phyloP scores from a whole-genome alignment of 2,329 filamentous ascomycete genomes.

The Botrytis pseudocinerea region DNA sequence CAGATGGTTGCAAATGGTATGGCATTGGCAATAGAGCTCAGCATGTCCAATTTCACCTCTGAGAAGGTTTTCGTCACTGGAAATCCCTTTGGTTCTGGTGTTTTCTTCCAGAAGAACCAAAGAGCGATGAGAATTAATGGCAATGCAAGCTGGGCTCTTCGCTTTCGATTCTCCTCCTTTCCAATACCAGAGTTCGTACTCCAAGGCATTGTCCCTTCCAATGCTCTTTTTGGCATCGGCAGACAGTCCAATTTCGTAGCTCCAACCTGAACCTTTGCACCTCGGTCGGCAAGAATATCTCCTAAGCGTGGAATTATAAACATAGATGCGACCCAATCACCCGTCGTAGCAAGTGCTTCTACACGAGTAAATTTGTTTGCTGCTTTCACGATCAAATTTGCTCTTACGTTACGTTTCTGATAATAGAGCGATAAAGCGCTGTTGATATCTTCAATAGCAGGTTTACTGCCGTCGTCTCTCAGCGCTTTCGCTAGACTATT shows the following conservation, averaged over 20 bases:
- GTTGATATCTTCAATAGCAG: neutral
- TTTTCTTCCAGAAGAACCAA: constrained; percentile 4
- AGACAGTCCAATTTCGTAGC: constrained; percentile 39
- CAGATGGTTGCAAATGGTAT: constrained; percentile 33
- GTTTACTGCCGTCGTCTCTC: constrained; percentile 14
- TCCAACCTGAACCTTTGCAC: constrained; percentile 30
- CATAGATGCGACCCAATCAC: constrained; percentile 29
- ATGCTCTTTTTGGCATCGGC: constrained; percentile 33
- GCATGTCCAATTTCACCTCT: neutral
- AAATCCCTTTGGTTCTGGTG: neutral
- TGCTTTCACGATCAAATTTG: constrained; percentile 29
- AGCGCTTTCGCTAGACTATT: constrained; percentile 35
- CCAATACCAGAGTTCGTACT: constrained; percentile 13
- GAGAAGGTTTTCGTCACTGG: neutral
- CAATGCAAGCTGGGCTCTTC: constrained; percentile 11
- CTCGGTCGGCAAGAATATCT: constrained; percentile 31
- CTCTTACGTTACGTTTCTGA: constrained; percentile 30
- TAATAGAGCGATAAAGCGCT: constrained; percentile 26
- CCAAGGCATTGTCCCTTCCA: constrained; percentile 38
- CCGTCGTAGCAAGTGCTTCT: constrained; percentile 29
- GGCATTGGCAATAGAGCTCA: neutral
- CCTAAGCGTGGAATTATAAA: constrained; percentile 28
- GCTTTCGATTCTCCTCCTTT: constrained; percentile 11
- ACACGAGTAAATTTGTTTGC: constrained; percentile 34
- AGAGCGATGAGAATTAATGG: constrained; percentile 9